Base-by-base conservation (phyloP, 345 rosid species). In the Citrus reticulata region DNA sequence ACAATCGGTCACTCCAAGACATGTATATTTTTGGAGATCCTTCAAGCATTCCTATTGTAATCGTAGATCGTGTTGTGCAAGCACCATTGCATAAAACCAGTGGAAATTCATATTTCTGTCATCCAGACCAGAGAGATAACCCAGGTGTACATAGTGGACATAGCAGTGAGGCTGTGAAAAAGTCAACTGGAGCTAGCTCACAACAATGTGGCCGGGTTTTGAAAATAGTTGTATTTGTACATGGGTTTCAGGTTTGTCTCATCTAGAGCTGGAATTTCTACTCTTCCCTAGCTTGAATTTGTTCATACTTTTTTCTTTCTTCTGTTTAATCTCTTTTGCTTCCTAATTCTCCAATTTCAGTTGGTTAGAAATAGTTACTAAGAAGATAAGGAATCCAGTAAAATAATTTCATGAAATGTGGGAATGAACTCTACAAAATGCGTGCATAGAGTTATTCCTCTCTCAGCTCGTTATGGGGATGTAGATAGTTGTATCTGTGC, bases 21-120 rank as follows among this genome's bases (percentile, higher is more conserved):
- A 85, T 96, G 98, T 84, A 93, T 62, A 88, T 96, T 87, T 95
- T 90, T 62, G 92, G 90, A 81, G 97, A 93, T 89, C 98, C 97
- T 57, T 84, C 88, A 70, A 82, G 83, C 73, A 85, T 91, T 88
- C 99, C 99, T 46, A 91, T 96, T 79, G 82, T 96, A 68, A 88
- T 90, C 37, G 85, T 91, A 39, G 98, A 96, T 77, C 97, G 88
- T 79, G 98, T 94, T 13, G 78, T 86, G 64, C 94, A 89, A 88
- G 89, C 94, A 76, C 97, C 99, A 4, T 84, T 90, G 37, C 94
- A 90, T 64, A 90, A 90, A 29, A 82, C 85, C 74, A 92, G 98
- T 87, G 93, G 86, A 68, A 88, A 93, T 68, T 87, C 94, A 1
- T 92, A 90, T 84, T 84, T 91, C 66, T 88, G 87, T 87, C 85